Conservation (phyloP, 441 rosid genomes). For the Syzygium syzygioides region DNA sequence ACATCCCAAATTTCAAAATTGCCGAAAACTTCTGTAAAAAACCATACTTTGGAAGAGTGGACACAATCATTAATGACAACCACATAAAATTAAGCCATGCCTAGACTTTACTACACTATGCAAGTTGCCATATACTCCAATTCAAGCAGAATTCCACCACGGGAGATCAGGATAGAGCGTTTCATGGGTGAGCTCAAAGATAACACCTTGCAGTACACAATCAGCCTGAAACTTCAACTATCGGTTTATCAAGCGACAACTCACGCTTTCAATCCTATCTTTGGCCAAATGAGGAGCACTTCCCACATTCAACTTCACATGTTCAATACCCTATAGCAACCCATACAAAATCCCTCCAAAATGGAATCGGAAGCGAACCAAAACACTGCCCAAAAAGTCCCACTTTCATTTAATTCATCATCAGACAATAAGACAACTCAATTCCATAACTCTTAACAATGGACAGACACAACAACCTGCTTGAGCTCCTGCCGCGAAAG, state of each 20-base stretch:
- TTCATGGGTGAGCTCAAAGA: background rate
- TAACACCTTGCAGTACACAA: background rate
- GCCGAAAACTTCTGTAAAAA: background rate
- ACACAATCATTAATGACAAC: background rate
- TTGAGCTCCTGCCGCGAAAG: constrained; percentile 83
- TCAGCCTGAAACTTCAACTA: background rate
- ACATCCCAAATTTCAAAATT: background rate
- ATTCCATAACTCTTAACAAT: background rate
- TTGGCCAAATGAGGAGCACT: background rate
- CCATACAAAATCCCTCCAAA: background rate
- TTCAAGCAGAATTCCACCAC: background rate
- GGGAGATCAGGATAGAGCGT: fast-evolving
- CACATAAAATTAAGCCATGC: background rate
- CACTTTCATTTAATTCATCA: background rate
- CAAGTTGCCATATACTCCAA: background rate
- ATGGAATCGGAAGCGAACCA: background rate
- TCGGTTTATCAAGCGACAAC: background rate
- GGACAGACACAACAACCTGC: constrained; percentile 27
- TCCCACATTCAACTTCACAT: background rate
- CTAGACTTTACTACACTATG: background rate
- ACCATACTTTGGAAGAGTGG: background rate
- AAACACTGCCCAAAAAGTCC: background rate
- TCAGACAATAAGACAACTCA: background rate
- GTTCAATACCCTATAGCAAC: background rate
- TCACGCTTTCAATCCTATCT: background rate